Conservation (phyloP, 2,329 filamentous ascomycete genomes). For the Cladosporium cucumerinum region DNA sequence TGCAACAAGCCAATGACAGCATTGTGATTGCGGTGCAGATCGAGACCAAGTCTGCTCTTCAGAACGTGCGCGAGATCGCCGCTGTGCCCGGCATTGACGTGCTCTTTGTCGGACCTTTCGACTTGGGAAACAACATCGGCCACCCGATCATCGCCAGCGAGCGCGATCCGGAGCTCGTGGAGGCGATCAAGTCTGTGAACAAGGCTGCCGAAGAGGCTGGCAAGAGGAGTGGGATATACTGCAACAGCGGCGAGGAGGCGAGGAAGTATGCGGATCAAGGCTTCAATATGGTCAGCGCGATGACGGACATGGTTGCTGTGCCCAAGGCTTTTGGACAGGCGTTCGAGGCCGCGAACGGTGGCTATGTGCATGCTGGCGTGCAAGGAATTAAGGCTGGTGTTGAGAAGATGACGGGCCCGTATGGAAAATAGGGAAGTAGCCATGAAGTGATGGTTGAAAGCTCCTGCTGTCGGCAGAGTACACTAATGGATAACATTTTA, state of each 20-base stretch:
- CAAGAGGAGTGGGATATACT: conserved; percentile 56
- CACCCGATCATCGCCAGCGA: conserved; percentile 46
- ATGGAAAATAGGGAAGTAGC: conserved; percentile 9
- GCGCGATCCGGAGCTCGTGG: conserved; percentile 50
- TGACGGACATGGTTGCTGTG: conserved; percentile 34
- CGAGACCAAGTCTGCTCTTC: conserved; percentile 43
- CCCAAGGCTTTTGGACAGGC: conserved; percentile 29
- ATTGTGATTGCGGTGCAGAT: conserved; percentile 51
- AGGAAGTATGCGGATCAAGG: conserved; percentile 51
- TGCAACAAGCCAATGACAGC: conserved; percentile 53
- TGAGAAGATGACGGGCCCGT: conserved; percentile 22
- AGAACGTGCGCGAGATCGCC: conserved; percentile 48
- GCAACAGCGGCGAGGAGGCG: conserved; percentile 50
- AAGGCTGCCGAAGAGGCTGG: conserved; percentile 51
- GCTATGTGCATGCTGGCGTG: conserved; percentile 25
- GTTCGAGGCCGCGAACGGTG: conserved; percentile 27
- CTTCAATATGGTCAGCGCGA: conserved; percentile 51
- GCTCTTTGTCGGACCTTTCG: conserved; percentile 54
- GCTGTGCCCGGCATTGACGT: conserved; percentile 52
- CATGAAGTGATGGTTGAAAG: neutral
- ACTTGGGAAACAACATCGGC: conserved; percentile 57
- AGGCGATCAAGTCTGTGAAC: conserved; percentile 51
- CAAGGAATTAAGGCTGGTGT: conserved; percentile 25
- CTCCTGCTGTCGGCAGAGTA: neutral
- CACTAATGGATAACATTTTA: neutral